Base-by-base conservation (phyloP, 2,329 filamentous ascomycete species). In the Rosellinia necatrix region DNA sequence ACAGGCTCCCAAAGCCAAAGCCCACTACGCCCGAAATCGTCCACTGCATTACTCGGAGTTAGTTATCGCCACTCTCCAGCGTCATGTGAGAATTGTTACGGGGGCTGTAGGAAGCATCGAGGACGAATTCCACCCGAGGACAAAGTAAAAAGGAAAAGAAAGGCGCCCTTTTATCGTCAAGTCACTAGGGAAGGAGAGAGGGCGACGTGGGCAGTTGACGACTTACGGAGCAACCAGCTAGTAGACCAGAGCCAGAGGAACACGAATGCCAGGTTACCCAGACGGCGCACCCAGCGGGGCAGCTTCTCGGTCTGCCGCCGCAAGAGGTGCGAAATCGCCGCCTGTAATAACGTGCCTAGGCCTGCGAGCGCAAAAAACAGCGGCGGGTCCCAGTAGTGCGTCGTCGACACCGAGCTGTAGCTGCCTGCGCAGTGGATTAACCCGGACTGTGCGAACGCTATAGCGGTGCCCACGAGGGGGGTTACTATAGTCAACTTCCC, bases 1-100 rank as follows among this genome's bases (percentile, higher is more conserved):
- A 96, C 74, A 0, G 91, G 91, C 71, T 97, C 91, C 59, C 85
- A 85, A 12, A 96, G 72, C 89, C 90, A 96, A 0, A 96, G 67
- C 0, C 90, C 91, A 1, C 85, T 82, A 9, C 81, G 78, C 0
- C 87, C 81, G 69, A 96, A 86, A 66, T 97, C 92, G 68, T 96
- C 85, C 9, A 85, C 50, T 53, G 19, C 19, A 46, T 19, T n/a
- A 15, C 4, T 8, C 12, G 3, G 10, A 4, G 15, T 53, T 34
- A 53, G 42, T 22, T 34, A 30, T 21, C 9, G 12, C 8, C 6
- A 29, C 7, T 21, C n/a, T n/a, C 6, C 9, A 30, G 3, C n/a
- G 12, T 27, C 13, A n/a, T n/a, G n/a, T n/a, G n/a, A n/a, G n/a
- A n/a, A n/a, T n/a, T n/a, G n/a, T n/a, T n/a, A n/a, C n/a, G n/a